Base-by-base conservation (phyloP, 305 asterid genomes). In the Plantago lanceolata region DNA sequence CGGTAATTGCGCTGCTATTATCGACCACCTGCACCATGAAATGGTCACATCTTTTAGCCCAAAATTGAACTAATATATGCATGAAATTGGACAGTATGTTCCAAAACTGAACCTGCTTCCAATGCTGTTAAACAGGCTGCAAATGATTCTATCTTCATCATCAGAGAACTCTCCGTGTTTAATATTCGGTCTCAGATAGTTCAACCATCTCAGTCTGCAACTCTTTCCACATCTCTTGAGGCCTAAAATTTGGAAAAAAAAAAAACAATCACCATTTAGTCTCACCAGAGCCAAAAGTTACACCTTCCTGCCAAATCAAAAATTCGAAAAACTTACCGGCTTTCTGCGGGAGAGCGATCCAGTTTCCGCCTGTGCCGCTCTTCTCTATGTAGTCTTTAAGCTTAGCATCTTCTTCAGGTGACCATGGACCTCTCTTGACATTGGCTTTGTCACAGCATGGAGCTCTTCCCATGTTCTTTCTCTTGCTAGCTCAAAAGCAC, bases 401-500 rank as follows among this genome's bases (percentile, higher is more conserved):
- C 78, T 81, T 81, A 3, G 77, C 95, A 67, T 89, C 96, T 80
- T 89, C 96, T 60, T 89, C 96, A 19, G 94, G 91, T 0, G 96
- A 86, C 96, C 96, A 89, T 49, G 96, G 86, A 26, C 96, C 96
- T 74, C 68, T 89, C 83, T 86, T 89, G 74, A 86, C 96, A 67
- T 80, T 84, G 44, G 79, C 89, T 68, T 89, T 89, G 77, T 89
- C 96, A 72, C 95, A 89, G 58, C 96, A 89, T 33, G 95, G 95
- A 28, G 89, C 91, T 74, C 97, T 83, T 63, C 97, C 94, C 95
- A 89, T 89, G 66, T 75, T 75, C 78, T 75, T 62, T 64, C 50
- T 35, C 4, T 59, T 55, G 48, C 67, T 14, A 55, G 67, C 40
- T 3, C 45, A 40, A 40, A 26, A 45, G n/a, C 14, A 9, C 26